Conservation (phyloP, 2,329 filamentous ascomycete species). For the Graphilbum ipis-grandicollis region DNA sequence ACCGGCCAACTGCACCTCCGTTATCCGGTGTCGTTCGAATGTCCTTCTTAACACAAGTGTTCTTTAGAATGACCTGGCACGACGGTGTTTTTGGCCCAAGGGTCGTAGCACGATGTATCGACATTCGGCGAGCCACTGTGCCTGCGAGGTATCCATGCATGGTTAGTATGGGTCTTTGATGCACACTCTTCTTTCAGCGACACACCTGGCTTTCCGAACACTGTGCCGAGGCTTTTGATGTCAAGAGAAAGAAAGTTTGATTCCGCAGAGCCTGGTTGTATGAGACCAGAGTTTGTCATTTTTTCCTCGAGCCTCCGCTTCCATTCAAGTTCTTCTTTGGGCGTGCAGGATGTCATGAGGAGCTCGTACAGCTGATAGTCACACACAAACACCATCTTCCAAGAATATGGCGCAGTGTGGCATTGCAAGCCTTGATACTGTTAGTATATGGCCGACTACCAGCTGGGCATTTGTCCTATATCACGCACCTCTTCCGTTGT, state of each 20-base stretch:
- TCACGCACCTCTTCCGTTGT: constrained; percentile 53
- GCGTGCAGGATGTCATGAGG: constrained; percentile 71
- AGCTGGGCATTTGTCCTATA: no score
- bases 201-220: constrained; percentile 55
- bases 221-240: constrained; percentile 56
- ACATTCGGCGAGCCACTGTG: constrained; percentile 49
- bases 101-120: constrained; percentile 63
- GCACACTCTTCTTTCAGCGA: not conserved
- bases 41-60: constrained; percentile 55
- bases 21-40: constrained; percentile 21
- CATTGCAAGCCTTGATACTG: constrained; percentile 56
- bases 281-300: constrained; percentile 29
- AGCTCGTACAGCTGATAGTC: constrained; percentile 66
- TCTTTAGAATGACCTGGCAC: constrained; percentile 71
- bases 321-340: constrained; percentile 69
- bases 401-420: constrained; percentile 70
- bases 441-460: not conserved
- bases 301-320: constrained; percentile 43
- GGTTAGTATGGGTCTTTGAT: not conserved
- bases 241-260: constrained; percentile 50
- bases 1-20: constrained; percentile 48
- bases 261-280: constrained; percentile 26
- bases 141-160: constrained; percentile 21
- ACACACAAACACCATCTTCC: constrained; percentile 78
- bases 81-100: constrained; percentile 49